Percentiles rank a stretch among this genome's conserved stretches.
Conservation (phyloP, 2,329 filamentous ascomycete species). For the Onygena corvina region DNA sequence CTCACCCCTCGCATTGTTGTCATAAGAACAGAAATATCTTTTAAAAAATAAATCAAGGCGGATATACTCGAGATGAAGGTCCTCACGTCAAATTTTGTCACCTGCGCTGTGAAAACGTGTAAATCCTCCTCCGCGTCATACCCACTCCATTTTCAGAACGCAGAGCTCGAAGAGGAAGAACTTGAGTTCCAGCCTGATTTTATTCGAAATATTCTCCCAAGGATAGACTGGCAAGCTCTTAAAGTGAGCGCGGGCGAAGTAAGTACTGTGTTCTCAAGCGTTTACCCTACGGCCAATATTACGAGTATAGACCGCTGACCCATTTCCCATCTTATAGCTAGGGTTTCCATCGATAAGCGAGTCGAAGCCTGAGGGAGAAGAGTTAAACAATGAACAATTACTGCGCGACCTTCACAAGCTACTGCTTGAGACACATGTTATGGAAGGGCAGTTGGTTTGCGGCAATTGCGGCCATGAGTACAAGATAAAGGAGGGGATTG, state of each 20-base stretch:
- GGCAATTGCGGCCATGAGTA: slow-evolving; percentile 90
- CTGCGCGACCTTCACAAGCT: slow-evolving; percentile 68
- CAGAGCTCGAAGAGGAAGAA: slow-evolving; percentile 75
- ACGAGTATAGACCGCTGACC: too few species aligned
- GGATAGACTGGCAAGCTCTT: slow-evolving; percentile 79
- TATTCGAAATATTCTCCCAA: slow-evolving; percentile 69
- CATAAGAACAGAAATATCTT: neutral
- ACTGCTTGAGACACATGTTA: slow-evolving; percentile 78
- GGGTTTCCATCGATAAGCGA: slow-evolving; percentile 64
- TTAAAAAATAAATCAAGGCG: neutral
- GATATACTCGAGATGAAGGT: slow-evolving; percentile 59
- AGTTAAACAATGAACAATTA: slow-evolving; percentile 54
- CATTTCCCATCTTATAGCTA: slow-evolving; percentile 43
- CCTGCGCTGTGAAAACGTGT: slow-evolving; percentile 91
- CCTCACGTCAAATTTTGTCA: slow-evolving; percentile 89
- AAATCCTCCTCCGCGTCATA: slow-evolving; percentile 69
- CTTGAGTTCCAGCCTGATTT: slow-evolving; percentile 70
- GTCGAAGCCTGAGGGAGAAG: slow-evolving; percentile 50
- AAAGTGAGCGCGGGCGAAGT: slow-evolving; percentile 59
- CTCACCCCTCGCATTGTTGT: neutral
- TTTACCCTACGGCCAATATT: neutral
- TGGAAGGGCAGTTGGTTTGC: slow-evolving; percentile 79
- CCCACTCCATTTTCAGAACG: slow-evolving; percentile 83
- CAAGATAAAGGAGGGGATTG: slow-evolving; percentile 86
- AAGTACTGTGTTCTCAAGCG: neutral